Evolutionary conservation across 495 filamentous ascomycete genomes (phyloP).

Genomic region (Annulohypoxylon bovei): DNA sequence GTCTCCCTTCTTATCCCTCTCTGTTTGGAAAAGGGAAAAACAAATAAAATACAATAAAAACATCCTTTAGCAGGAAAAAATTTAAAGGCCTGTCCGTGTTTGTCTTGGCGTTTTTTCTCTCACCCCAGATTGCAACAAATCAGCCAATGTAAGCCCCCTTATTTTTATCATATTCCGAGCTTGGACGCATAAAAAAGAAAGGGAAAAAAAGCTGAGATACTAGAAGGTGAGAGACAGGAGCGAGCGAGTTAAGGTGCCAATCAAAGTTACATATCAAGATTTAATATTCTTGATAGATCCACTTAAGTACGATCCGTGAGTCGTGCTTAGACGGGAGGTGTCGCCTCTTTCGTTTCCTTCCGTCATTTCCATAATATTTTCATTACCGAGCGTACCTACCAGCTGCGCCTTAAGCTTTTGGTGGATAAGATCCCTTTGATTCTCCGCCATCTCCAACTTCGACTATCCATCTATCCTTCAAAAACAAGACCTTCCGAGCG

Average conservation of each 20-base stretch:
- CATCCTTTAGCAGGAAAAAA: conserved; percentile 3
- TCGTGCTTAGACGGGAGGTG: conserved; percentile 16
- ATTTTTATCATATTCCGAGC: conserved; percentile 18
- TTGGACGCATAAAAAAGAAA: background rate
- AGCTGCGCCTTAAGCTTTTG: background rate
- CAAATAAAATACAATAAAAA: conserved; percentile 22
- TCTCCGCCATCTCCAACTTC: conserved; percentile 17
- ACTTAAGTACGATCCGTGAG: conserved; percentile 31
- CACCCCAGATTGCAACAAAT: conserved; percentile 3
- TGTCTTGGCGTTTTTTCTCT: conserved; percentile 29
- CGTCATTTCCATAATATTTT: conserved; percentile 2
- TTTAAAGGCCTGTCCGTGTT: conserved; percentile 8
- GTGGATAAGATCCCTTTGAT: conserved; percentile 16
- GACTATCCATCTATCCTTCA: background rate
- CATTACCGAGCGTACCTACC: conserved; percentile 1
- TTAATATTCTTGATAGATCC: conserved; percentile 26
- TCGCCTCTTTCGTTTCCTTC: conserved; percentile 21
- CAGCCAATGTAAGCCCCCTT: conserved; percentile 32
- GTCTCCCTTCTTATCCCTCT: conserved; percentile 8
- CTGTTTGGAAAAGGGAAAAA: background rate
- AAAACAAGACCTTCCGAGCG: conserved; percentile 1
- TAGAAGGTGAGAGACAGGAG: background rate
- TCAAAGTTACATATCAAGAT: conserved; percentile 23
- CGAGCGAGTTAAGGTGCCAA: conserved; percentile 12
- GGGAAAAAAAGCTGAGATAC: background rate